A percentile compares a stretch with the other conserved stretches of the same genome.
Evolutionary conservation across 2,329 filamentous ascomycete species (phyloP).

Genomic region (Leptographium lundbergii): DNA sequence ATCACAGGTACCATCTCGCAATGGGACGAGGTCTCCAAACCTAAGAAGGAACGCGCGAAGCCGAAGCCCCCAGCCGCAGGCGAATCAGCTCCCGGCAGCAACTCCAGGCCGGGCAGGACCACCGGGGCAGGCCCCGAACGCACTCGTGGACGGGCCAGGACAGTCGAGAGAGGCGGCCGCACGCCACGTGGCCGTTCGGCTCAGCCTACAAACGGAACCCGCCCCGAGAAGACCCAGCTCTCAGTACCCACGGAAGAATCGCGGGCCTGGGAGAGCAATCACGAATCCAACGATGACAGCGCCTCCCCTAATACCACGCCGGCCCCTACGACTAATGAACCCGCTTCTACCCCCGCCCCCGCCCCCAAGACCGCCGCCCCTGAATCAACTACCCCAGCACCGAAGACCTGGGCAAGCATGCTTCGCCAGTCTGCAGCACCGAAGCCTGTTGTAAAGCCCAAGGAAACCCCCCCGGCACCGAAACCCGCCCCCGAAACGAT

Average conservation of each 20-base stretch:
- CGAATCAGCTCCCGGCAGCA: conserved; percentile 31
- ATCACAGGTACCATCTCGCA: conserved; percentile 60
- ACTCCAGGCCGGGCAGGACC: conserved; percentile 40
- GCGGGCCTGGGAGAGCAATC: conserved; percentile 40
- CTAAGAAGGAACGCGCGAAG: conserved; percentile 60
- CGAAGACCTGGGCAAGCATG: conserved; percentile 66
- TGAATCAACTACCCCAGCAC: conserved; percentile 21
- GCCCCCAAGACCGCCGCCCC: conserved; percentile 10
- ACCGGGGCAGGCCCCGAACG: conserved; percentile 49
- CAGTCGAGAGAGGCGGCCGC: conserved; percentile 49
- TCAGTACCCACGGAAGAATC: conserved; percentile 63
- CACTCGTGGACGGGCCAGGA: conserved; percentile 49
- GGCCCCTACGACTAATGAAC: conserved; percentile 21
- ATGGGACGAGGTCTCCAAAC: conserved; percentile 74
- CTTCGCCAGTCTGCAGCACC: conserved; percentile 45
- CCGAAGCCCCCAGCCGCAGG: conserved; percentile 54
- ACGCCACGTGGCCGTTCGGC: conserved; percentile 51
- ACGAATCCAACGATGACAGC: conserved; percentile 26
- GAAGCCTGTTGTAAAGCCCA: conserved; percentile 10
- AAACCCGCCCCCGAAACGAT: conserved; percentile 23
- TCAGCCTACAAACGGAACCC: conserved; percentile 48
- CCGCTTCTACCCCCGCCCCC: conserved; percentile 14
- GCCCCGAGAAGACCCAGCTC: conserved; percentile 40
- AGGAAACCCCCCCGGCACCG: conserved; percentile 11
- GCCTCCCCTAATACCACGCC: conserved; percentile 18